Evolutionary conservation across 2,329 filamentous ascomycete species (phyloP).

Genomic region (Colletotrichum tropicicola): DNA sequence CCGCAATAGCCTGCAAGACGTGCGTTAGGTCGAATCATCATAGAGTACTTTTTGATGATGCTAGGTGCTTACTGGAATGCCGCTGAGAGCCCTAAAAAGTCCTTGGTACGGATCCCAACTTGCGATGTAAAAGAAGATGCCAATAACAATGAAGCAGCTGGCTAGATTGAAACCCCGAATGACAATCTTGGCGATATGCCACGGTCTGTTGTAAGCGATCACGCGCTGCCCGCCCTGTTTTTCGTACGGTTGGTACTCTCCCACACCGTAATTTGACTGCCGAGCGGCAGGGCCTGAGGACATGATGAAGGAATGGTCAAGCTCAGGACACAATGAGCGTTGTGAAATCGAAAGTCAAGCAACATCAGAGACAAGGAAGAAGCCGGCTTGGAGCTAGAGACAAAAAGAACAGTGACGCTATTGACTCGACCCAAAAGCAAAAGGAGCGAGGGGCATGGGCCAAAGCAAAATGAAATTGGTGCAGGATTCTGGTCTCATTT

Average conservation of each 20-base stretch:
- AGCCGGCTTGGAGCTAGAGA: not conserved
- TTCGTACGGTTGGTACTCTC: constrained; percentile 13
- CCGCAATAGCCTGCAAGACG: constrained; percentile 41
- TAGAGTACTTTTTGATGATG: not conserved
- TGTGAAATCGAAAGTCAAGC: not conserved
- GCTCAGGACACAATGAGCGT: not conserved
- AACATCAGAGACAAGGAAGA: not conserved
- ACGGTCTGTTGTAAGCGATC: constrained; percentile 29
- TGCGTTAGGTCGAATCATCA: not conserved
- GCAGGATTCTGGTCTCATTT: constrained; percentile 16
- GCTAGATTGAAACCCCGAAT: constrained; percentile 39
- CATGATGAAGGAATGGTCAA: not conserved
- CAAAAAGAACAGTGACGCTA: not conserved
- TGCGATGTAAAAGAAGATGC: constrained; percentile 10
- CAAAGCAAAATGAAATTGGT: not conserved
- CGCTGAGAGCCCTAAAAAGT: not conserved
- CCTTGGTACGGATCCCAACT: not conserved
- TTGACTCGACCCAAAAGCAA: not conserved
- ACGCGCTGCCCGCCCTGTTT: not conserved
- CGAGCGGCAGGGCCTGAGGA: not conserved
- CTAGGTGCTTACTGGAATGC: constrained; percentile 2
- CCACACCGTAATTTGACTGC: constrained; percentile 10
- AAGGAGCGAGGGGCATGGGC: not conserved
- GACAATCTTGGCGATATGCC: constrained; percentile 41
- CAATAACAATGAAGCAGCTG: constrained; percentile 33